Conservation (phyloP, 768 basidiomycete species). For the Mycena rosella region DNA sequence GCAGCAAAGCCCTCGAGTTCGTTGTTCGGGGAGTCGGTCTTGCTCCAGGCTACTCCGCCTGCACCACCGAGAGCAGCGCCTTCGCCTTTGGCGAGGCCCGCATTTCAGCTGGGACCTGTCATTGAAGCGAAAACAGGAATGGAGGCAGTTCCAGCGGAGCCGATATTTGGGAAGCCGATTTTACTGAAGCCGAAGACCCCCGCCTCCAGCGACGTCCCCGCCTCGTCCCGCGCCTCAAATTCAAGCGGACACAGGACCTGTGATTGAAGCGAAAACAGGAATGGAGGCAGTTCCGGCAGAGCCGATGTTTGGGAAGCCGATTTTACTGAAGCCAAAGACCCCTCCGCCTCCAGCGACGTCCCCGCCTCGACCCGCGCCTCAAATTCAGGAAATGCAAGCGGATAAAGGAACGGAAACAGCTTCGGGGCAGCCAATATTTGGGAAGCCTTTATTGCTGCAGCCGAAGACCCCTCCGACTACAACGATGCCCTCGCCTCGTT, state of each 20-base stretch:
- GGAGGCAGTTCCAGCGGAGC: neutral
- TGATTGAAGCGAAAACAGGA: neutral
- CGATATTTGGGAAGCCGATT: constrained; percentile 15
- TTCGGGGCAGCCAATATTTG: constrained; percentile 6
- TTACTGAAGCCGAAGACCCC: constrained; percentile 10
- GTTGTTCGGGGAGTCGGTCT: constrained; percentile 27
- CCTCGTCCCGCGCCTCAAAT: neutral
- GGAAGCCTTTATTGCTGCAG: constrained; percentile 15
- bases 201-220: neutral
- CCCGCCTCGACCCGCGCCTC: neutral
- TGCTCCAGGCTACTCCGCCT: constrained; percentile 18
- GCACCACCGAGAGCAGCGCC: neutral
- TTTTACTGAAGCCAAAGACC: constrained; percentile 11
- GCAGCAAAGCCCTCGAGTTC: constrained; percentile 9
- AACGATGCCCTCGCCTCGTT: neutral
- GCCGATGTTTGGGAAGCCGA: constrained; percentile 10
- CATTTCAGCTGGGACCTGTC: neutral
- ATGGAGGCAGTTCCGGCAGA: neutral
- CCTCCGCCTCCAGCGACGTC: neutral
- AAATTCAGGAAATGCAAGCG: too few species aligned
- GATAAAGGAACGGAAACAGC: too few species aligned
- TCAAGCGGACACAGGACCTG: neutral
- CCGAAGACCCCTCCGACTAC: neutral
- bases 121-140: neutral
- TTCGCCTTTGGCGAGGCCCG: neutral